These are phyloP conservation scores for Mimosa pudica DNA, from an alignment of 306 rosid species.

Conservation along the genomic window DNA sequence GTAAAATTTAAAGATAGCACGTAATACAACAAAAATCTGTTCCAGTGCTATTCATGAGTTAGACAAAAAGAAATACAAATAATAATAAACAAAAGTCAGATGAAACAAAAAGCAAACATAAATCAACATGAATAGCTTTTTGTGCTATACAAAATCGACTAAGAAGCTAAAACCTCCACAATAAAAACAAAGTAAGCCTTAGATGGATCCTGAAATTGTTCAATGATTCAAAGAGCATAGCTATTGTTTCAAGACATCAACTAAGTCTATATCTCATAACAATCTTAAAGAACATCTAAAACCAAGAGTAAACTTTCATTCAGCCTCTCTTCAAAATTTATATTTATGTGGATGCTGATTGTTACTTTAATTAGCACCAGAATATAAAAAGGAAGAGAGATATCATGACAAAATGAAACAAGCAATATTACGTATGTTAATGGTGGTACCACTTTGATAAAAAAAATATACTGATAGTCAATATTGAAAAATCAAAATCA, in stretches of 20 bases:
- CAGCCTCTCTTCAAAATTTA: background rate
- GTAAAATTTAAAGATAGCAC: background rate
- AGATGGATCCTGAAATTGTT: background rate
- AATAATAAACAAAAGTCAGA: background rate
- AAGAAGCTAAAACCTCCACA: background rate
- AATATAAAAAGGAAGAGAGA: conserved; percentile 29
- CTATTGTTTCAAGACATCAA: background rate
- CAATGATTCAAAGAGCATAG: background rate
- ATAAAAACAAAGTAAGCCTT: background rate
- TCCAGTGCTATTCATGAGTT: background rate
- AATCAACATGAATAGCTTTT: background rate
- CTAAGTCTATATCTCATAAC: background rate
- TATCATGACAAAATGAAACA: conserved; percentile 18
- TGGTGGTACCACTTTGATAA: conserved; percentile 24
- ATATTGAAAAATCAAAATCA: conserved; percentile 1
- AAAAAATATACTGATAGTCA: background rate
- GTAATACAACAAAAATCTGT: background rate
- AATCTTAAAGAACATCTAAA: conserved; percentile 15
- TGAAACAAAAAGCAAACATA: background rate
- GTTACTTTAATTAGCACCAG: conserved; percentile 10
- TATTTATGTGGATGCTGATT: background rate
- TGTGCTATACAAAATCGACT: background rate
- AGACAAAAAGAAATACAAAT: background rate
- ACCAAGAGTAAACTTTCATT: background rate
- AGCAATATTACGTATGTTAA: conserved; percentile 1